Evolutionary conservation across 306 rosid species (phyloP), one percentile per base, ranked within the genome.

Genomic region (Quercus dentata): DNA sequence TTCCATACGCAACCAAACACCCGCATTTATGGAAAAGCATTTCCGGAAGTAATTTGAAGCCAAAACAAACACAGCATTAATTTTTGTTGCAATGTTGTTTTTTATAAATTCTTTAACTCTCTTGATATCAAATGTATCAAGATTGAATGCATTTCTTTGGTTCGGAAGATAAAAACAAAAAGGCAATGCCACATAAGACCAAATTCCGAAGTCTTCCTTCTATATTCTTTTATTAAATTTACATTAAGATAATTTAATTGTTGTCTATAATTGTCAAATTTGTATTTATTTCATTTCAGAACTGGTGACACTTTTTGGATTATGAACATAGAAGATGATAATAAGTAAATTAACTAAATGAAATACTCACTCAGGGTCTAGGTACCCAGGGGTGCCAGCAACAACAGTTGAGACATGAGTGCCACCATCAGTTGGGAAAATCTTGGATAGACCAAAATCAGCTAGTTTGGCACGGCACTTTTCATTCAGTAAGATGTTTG

Each of bases 391-490:
- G 28, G 89, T 89, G 31, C 91, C 84, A 58, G 78, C 88, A 80
- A 91, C 83, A 56, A n/a, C 62, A 0, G 85, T 83, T 14, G 78
- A 73, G 56, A 88, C 13, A 61, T 85, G 87, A 2, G 84, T 72
- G 46, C 78, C 78, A 20, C 74, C 78, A n/a, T 83, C 84, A 1
- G 79, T 18, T 2, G 83, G 58, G 28, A 88, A 76, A 56, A n/a
- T 56, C 71, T 78, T 83, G 28, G 92, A 87, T 9, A 87, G 69
- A n/a, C 81, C 85, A 76, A 88, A 90, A 77, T 84, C 90, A 71
- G 92, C 80, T 20, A 92, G 41, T 77, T 87, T 87, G 2, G 87
- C 91, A 14, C 68, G 77, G 12, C 83, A 78, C 1, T 81, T 87
- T 44, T 85, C 81, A 27, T 73, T 82, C 27, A 86, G 51, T 65